Evolutionary conservation across 257 asterid genomes (phyloP).

Genomic region (Agastache rugosa): DNA sequence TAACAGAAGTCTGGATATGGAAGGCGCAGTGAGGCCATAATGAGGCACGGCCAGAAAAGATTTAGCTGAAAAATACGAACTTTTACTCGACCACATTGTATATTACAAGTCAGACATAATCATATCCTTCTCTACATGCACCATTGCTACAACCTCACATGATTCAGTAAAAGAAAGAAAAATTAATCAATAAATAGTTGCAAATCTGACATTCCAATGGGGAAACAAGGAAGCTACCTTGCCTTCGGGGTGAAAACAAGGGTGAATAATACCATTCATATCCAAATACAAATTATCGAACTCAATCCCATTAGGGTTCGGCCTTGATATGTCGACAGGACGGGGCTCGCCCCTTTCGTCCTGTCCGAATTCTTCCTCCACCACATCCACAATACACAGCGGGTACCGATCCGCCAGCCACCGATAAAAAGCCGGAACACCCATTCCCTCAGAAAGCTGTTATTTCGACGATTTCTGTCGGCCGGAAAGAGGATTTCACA

Average conservation of each 20-base stretch:
- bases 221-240: constrained; percentile 48
- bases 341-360: constrained; percentile 42
- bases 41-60: constrained; percentile 8
- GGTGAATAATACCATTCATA: constrained; percentile 96
- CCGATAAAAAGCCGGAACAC: constrained; percentile 94
- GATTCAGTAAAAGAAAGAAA: not conserved
- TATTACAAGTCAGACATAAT: not conserved
- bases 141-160: constrained; percentile 8
- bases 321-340: constrained; percentile 62
- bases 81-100: not conserved
- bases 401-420: constrained; percentile 99
- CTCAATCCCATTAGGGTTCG: constrained; percentile 95
- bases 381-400: constrained; percentile 74
- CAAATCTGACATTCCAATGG: not conserved
- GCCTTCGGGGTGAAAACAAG: constrained; percentile 98
- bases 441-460: constrained; percentile 52
- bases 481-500: constrained; percentile 24
- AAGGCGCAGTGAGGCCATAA: constrained; percentile 14
- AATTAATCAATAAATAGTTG: too few species aligned
- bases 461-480: constrained; percentile 2
- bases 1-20: not conserved
- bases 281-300: constrained; percentile 90
- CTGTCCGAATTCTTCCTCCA: constrained; percentile 70
- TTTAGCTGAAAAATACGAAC: not conserved
- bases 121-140: not conserved